Conservation (phyloP, 805 yeast genomes). For the Teunomyces pallodes region DNA sequence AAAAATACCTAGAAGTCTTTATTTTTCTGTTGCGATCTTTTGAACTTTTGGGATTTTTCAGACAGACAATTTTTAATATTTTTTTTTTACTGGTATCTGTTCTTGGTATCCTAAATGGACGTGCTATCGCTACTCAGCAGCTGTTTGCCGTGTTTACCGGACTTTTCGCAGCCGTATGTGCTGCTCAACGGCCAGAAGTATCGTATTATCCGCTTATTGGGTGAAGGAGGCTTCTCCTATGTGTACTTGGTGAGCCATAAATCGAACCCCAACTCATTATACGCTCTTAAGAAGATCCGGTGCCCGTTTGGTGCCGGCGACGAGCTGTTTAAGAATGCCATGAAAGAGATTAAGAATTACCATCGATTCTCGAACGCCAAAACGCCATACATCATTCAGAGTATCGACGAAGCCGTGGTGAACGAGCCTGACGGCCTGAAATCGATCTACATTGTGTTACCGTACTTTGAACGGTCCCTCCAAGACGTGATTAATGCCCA, state of each 20-base stretch:
- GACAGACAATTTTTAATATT: not conserved
- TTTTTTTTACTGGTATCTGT: not conserved
- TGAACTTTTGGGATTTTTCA: not conserved
- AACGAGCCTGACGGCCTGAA: constrained; percentile 79
- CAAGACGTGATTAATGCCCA: constrained; percentile 76
- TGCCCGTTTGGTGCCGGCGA: constrained; percentile 85
- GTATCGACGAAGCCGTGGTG: constrained; percentile 67
- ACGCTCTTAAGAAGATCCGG: constrained; percentile 80
- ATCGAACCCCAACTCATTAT: constrained; percentile 43
- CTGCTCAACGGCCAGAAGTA: constrained; percentile 61
- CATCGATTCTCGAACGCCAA: constrained; percentile 56
- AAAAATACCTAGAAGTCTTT: too few species aligned
- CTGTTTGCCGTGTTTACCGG: constrained; percentile 49
- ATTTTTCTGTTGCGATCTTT: not conserved
- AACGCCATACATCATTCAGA: constrained; percentile 62
- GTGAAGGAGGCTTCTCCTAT: constrained; percentile 88
- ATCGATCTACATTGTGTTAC: constrained; percentile 74
- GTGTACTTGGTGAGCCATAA: constrained; percentile 69
- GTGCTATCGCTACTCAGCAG: constrained; percentile 17
- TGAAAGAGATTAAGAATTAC: constrained; percentile 76
- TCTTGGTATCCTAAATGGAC: constrained; percentile 17
- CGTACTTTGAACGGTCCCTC: constrained; percentile 68
- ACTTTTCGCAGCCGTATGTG: constrained; percentile 51
- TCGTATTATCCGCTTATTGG: constrained; percentile 66
- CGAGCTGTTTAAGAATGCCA: constrained; percentile 56